These are phyloP conservation scores for Diplotaxis tenuifolia DNA, from an alignment of 345 rosid genomes.

Conservation along the genomic window DNA sequence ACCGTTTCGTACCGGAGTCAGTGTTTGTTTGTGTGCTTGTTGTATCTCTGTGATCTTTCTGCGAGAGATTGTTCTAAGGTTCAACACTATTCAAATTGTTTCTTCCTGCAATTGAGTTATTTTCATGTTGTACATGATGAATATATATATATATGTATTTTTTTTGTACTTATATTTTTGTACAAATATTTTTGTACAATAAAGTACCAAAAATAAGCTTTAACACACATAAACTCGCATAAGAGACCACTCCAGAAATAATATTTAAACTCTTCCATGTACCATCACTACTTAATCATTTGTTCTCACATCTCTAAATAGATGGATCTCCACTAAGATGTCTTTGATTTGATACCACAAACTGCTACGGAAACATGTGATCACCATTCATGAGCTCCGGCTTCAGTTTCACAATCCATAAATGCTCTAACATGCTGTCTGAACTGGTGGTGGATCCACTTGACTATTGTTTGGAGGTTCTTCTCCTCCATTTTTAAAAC, in stretches of 20 bases:
- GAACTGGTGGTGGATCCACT: constrained; percentile 27
- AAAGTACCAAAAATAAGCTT: not conserved
- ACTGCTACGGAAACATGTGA: constrained; percentile 1
- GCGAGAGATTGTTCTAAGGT: not conserved
- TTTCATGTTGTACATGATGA: constrained; percentile 21
- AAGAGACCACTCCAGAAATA: not conserved
- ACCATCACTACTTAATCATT: constrained; percentile 7
- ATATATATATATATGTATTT: not conserved
- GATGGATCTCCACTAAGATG: not conserved
- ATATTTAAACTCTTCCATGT: not conserved
- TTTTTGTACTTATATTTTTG: not conserved
- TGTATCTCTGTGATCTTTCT: constrained; percentile 13
- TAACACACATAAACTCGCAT: constrained; percentile 6
- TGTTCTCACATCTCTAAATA: too few relatives aligned
- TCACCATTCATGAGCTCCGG: not conserved
- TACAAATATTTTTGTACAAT: too few relatives aligned
- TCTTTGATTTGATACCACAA: not conserved
- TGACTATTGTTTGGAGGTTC: constrained; percentile 28
- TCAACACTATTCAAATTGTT: too few relatives aligned
- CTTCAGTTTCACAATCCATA: constrained; percentile 22
- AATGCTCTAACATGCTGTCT: constrained; percentile 21
- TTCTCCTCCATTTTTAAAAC: constrained; percentile 44
- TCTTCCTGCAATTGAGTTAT: too few relatives aligned
- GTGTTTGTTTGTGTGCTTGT: constrained; percentile 11
- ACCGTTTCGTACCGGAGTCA: constrained; percentile 8